Base-by-base conservation (phyloP, 768 basidiomycete genomes). In the Macrolepiota albuminosa region DNA sequence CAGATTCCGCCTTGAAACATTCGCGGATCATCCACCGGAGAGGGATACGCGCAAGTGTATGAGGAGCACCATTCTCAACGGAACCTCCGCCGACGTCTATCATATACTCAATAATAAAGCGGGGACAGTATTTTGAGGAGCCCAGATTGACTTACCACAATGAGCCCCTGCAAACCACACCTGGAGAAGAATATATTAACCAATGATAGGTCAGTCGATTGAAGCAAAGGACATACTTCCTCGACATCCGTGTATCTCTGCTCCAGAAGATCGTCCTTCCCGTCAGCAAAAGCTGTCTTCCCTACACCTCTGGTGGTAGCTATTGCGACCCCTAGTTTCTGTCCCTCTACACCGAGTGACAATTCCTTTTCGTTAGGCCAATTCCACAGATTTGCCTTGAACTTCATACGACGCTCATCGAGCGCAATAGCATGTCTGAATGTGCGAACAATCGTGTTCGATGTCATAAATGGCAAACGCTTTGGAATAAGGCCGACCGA, bases 11-110 rank as follows among this genome's bases (percentile, higher is more conserved):
- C 58, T 78, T 78, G 78, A 89, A 86, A 64, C 81, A 84, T 66
- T 90, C 83, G 36, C 88, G 82, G 34, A 91, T 72, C 87, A 91
- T 88, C 89, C 89, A 87, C 1, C 80, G 77, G 3, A 87, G 76
- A 3, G 84, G 69, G 45, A 85, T 82, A 54, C 81, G 76, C 0
- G 84, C 78, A 0, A 87, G 79, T 4, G 76, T 75, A 53, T 83
- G 69, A 2, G 72, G 70, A 0, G 76, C 78, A 36, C 73, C 75
- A 65, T 85, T 82, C 2, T 21, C 21, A 21, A 21, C 21, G 21
- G 21, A 21, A 21, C 21, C 21, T 21, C 21, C 21, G 21, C 21
- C 21, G 21, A 21, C 21, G 21, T 21, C 21, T 21, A 21, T 21
- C 21, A 21, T 21, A 21, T 21, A 21, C 21, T 21, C 21, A 21